phyloP scores from a whole-genome alignment of 2,329 filamentous ascomycete genomes.

The Fusarium oligoseptatum region DNA sequence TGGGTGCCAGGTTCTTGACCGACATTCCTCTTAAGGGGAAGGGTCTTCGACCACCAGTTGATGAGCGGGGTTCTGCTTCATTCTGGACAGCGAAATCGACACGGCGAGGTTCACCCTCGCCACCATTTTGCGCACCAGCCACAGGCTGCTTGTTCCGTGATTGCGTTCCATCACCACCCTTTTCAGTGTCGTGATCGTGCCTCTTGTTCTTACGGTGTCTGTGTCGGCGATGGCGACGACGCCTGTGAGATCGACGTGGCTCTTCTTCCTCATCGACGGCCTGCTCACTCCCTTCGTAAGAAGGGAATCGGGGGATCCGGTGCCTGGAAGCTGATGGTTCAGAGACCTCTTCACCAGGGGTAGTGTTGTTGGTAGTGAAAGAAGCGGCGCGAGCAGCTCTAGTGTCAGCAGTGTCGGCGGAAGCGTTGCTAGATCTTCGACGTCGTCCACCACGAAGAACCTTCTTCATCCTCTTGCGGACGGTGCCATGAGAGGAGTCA shows the following conservation, averaged over 20 bases:
- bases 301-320: slow-evolving; percentile 53
- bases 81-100: slow-evolving; percentile 68
- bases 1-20: slow-evolving; percentile 77
- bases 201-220: slow-evolving; percentile 58
- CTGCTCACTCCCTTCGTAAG: slow-evolving; percentile 58
- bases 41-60: slow-evolving; percentile 53
- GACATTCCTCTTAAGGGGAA: slow-evolving; percentile 73
- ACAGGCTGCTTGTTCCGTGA: slow-evolving; percentile 51
- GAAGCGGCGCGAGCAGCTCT: slow-evolving; percentile 57
- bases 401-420: slow-evolving; percentile 66
- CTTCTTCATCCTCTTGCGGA: slow-evolving; percentile 80
- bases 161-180: slow-evolving; percentile 42
- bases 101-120: slow-evolving; percentile 62
- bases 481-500: slow-evolving; percentile 70
- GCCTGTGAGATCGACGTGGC: slow-evolving; percentile 49
- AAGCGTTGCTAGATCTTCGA: slow-evolving; percentile 83
- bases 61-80: slow-evolving; percentile 39
- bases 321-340: slow-evolving; percentile 56
- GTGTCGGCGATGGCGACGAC: slow-evolving; percentile 53
- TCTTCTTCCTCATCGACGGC: slow-evolving; percentile 60
- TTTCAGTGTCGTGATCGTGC: slow-evolving; percentile 55
- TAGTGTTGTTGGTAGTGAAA: slow-evolving; percentile 54
- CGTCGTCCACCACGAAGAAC: slow-evolving; percentile 78
- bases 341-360: slow-evolving; percentile 54
- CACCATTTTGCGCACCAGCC: slow-evolving; percentile 26